Evolutionary conservation across 148 eudicot genomes (phyloP), one percentile per base, ranked within the genome.

Genomic region (Spergularia marina): DNA sequence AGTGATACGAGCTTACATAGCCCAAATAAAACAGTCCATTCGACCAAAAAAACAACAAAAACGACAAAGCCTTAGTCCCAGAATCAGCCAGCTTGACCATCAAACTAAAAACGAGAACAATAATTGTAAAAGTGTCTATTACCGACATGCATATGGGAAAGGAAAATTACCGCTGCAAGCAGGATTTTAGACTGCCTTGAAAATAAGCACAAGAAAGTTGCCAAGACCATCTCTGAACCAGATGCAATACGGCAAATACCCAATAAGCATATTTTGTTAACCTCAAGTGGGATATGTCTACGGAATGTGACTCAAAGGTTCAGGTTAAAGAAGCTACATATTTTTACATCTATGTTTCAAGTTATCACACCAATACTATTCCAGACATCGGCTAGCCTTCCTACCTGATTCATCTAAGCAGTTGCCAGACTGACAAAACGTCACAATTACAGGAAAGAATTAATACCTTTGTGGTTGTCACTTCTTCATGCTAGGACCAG

Each of bases 401-500:
- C 47, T 58, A 72, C 67, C 60, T 20, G 69, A 61, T 60, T 62
- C 76, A 21, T 23, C 14, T 11, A 10, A 41, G 53, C 41, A 18
- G 53, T 41, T 13, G 6, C 25, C 55, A 21, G 7, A 16, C 69
- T 34, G 51, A 57, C 15, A 56, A 76, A 66, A 66, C 6, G 17
- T 55, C 25, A 65, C 2, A n/a, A 52, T 47, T 68, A 12, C 13
- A 12, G 4, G 70, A 17, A 44, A 17, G 16, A n/a, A 64, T 36
- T 36, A 53, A 25, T 13, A 55, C 65, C 53, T 18, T 17, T 1
- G 52, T 2, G 15, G 6, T 41, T 56, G 47, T 72, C 82, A 78
- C 68, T 77, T 80, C 76, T 85, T 91, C 73, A 74, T 75, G 74
- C 86, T 77, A 18, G 85, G 84, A 39, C 90, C 85, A 10, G 81